Conservation (phyloP, 768 basidiomycete species). For the Kwoniella pini region DNA sequence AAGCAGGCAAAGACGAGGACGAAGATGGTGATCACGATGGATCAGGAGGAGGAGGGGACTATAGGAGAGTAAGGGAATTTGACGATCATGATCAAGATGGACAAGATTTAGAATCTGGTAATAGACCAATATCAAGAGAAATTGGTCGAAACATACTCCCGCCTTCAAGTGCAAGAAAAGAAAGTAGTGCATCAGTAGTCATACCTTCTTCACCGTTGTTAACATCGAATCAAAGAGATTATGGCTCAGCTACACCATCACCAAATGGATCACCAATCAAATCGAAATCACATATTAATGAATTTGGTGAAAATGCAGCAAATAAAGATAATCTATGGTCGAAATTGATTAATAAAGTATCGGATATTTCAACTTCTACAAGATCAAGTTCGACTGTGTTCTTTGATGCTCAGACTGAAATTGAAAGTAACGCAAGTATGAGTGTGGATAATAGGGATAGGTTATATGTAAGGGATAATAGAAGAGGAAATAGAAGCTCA, state of each 20-base stretch:
- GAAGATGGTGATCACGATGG: neutral
- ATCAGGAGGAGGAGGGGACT: conserved; percentile 1
- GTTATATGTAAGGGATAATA: conserved; percentile 7
- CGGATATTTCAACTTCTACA: conserved; percentile 1
- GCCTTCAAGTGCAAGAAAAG: neutral
- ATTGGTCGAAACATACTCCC: neutral
- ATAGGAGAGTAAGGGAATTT: neutral
- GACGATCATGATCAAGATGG: neutral
- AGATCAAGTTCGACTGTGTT: conserved; percentile 9
- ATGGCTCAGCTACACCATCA: conserved; percentile 18
- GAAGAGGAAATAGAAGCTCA: conserved; percentile 4
- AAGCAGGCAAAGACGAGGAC: conserved; percentile 33
- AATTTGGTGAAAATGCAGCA: neutral
- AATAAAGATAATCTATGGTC: conserved; percentile 9
- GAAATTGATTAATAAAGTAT: conserved; percentile 10
- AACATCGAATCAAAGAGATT: conserved; percentile 7
- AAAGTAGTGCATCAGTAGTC: conserved; percentile 2
- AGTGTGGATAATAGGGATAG: neutral
- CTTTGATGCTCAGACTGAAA: conserved; percentile 8
- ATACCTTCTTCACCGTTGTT: conserved; percentile 21
- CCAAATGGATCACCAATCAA: conserved; percentile 12
- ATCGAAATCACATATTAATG: neutral
- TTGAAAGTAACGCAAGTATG: neutral
- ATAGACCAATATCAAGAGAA: neutral
- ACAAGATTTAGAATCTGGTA: conserved; percentile 4